Evolutionary conservation across 768 basidiomycete genomes (phyloP), one percentile per base, ranked within the genome.

Genomic region (Antrodiella citrinella): DNA sequence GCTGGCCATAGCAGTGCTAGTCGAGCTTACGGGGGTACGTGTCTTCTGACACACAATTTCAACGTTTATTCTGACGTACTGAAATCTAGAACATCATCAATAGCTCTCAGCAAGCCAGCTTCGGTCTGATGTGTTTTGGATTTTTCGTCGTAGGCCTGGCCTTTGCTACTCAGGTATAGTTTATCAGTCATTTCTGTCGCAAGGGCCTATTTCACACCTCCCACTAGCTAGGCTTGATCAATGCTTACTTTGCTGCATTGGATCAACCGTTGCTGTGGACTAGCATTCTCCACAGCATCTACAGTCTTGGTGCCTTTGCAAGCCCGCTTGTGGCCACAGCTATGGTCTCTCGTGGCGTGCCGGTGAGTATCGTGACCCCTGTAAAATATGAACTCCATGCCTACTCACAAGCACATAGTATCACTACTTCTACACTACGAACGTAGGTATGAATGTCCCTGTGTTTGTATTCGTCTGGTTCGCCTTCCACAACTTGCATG

Each of bases 161-260:
- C 18, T 64, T 62, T 45, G 52, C 62, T 0, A 59, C 59, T 11
- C 59, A 64, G 57, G 60, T 60, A 26, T 11, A 40, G 24, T n/a
- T n/a, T n/a, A 5, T 49, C 25, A 35, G 19, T 39, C 20, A 26
- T n/a, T 18, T n/a, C 38, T 10, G 15, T 21, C 40, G 39, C n/a
- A 15, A 18, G 7, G 15, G 12, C 4, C 20, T 4, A 19, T 5
- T 22, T 40, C 38, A 11, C 13, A 49, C 13, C 4, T 19, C 13
- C 40, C 7, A 4, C 5, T 42, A 61, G 58, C 50, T 60, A 2
- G 57, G 62, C 4, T 48, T 63, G 2, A 60, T 50, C 30, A 60
- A 63, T 24, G 55, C 60, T 4, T 63, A 62, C 45, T 64, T 64
- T 24, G 60, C 62, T 5, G 53, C 46, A 13, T 48, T 64, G 22